Conservation (phyloP, 768 basidiomycete species). For the Tylopilus rubrobrunneus region DNA sequence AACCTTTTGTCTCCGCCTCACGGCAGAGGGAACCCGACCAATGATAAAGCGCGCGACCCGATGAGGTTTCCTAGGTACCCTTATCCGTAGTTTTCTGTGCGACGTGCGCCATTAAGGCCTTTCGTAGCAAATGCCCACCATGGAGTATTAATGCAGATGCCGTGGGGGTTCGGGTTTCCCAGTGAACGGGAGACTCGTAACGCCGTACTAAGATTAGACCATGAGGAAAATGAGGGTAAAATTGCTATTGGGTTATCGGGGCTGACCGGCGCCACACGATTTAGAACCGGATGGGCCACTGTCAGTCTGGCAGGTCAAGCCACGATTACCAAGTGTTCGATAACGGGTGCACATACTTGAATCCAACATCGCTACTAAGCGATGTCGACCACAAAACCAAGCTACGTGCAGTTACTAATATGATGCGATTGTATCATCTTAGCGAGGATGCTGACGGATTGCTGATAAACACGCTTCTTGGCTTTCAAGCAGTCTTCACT, state of each 20-base stretch:
- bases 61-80: not conserved
- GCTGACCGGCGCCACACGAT: constrained; percentile 1
- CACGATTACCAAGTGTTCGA: not conserved
- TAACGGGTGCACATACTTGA: not conserved
- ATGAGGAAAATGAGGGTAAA: not conserved
- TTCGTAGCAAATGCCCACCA: not conserved
- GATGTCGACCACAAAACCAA: not conserved
- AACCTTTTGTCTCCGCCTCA: not conserved
- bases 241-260: constrained; percentile 13
- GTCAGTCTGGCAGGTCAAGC: not conserved
- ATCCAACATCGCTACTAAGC: not conserved
- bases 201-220: not conserved
- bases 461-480: not conserved
- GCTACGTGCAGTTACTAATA: not conserved
- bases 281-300: not conserved
- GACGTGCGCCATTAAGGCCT: constrained; percentile 1
- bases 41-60: not conserved
- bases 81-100: not conserved
- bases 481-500: not conserved
- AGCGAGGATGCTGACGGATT: not conserved
- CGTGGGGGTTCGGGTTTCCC: not conserved
- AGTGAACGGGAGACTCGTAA: not conserved
- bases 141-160: not conserved
- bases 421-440: not conserved
- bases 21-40: not conserved